These are phyloP conservation scores for Lumnitzera littorea DNA, from an alignment of 345 rosid genomes.

Conservation along the genomic window DNA sequence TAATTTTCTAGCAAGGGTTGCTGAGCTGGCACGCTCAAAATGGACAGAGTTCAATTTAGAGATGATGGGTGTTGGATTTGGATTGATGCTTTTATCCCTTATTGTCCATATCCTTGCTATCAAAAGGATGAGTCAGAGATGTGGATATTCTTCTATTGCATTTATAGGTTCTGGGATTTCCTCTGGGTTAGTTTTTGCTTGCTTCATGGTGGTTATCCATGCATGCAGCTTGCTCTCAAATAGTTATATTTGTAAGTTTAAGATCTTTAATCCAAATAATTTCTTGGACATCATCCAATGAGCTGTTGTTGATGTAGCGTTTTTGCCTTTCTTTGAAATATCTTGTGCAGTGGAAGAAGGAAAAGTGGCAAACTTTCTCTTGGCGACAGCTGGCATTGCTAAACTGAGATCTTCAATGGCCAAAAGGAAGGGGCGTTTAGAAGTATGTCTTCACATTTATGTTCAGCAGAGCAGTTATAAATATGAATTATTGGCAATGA, in stretches of 20 bases:
- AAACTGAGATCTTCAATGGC: slow-evolving; percentile 55
- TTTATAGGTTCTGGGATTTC: slow-evolving; percentile 33
- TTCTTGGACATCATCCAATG: neutral
- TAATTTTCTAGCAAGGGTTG: slow-evolving; percentile 56
- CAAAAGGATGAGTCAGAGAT: slow-evolving; percentile 21
- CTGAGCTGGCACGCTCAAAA: slow-evolving; percentile 82
- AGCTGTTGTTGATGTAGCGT: slow-evolving; percentile 4
- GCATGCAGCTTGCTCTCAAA: slow-evolving; percentile 90
- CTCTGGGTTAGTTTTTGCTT: slow-evolving; percentile 34
- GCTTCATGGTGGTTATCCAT: slow-evolving; percentile 49
- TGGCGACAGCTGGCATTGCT: slow-evolving; percentile 74
- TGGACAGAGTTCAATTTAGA: slow-evolving; percentile 90
- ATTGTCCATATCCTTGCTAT: slow-evolving; percentile 36
- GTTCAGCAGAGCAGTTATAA: neutral
- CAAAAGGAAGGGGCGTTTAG: slow-evolving; percentile 42
- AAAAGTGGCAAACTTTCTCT: slow-evolving; percentile 81
- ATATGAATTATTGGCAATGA: neutral
- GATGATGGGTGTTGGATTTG: slow-evolving; percentile 76
- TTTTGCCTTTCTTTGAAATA: slow-evolving; percentile 6
- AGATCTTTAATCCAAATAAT: slow-evolving; percentile 4
- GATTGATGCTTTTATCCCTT: slow-evolving; percentile 53
- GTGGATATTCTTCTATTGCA: slow-evolving; percentile 14
- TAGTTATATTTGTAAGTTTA: slow-evolving; percentile 79
- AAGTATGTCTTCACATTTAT: slow-evolving; percentile 37
- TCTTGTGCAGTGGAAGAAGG: slow-evolving; percentile 84